A percentile compares a stretch with the other conserved stretches of the same genome.
phyloP scores from a whole-genome alignment of 2,329 filamentous ascomycete genomes.

The Furcasterigmium furcatum region DNA sequence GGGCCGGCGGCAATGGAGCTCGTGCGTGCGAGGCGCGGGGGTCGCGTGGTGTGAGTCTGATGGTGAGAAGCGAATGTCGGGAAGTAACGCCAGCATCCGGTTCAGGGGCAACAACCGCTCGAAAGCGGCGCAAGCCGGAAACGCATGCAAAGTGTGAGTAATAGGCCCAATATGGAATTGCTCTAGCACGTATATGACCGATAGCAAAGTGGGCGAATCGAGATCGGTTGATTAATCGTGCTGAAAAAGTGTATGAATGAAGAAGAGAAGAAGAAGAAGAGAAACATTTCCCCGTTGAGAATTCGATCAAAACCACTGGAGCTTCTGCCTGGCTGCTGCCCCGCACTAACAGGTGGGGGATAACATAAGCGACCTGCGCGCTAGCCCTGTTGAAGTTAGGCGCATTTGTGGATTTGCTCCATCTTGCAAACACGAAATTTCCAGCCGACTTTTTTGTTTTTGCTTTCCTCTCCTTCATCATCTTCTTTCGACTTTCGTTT shows the following conservation, averaged over 20 bases:
- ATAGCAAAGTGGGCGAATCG: conserved; percentile 43
- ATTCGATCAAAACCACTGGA: background rate
- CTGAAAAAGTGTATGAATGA: conserved; percentile 41
- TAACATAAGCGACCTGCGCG: background rate
- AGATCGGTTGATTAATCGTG: conserved; percentile 61
- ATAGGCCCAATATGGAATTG: conserved; percentile 24
- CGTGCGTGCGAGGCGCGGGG: too few species aligned
- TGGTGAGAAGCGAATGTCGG: too few species aligned
- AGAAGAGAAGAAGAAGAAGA: conserved; percentile 21
- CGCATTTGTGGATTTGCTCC: too few species aligned
- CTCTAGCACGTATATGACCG: conserved; percentile 62
- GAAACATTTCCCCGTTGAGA: conserved; percentile 7
- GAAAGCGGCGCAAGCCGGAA: background rate
- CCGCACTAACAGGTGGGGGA: background rate
- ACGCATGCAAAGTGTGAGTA: background rate
- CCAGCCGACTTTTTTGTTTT: background rate
- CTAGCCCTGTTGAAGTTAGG: background rate
- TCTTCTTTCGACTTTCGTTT: background rate
- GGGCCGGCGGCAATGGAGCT: too few species aligned
- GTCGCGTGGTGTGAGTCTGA: too few species aligned
- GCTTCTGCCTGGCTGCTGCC: background rate
- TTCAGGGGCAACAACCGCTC: conserved; percentile 8
- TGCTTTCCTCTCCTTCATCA: background rate
- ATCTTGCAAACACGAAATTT: conserved; percentile 5
- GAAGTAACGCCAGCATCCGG: too few species aligned